Conservation (phyloP, 2,329 filamentous ascomycete genomes). For the Aureobasidium subglaciale region DNA sequence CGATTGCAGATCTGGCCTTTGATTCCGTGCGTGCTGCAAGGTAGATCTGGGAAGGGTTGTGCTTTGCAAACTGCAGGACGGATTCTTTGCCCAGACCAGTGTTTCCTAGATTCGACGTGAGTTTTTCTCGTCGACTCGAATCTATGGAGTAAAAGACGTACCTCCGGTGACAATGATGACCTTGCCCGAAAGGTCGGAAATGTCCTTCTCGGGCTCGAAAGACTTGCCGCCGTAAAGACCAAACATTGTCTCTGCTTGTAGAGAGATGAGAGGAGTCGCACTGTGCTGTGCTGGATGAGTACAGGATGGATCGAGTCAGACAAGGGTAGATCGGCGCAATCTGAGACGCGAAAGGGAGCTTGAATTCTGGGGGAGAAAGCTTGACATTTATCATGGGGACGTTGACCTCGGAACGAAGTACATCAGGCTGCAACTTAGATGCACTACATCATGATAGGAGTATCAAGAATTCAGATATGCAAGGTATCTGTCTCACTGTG, state of each 20-base stretch:
- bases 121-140: no score
- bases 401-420: neutral
- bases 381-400: neutral
- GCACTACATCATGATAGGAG: no score
- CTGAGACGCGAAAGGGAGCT: neutral
- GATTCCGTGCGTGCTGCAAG: conserved; percentile 39
- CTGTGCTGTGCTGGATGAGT: no score
- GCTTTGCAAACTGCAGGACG: conserved; percentile 37
- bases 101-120: conserved; percentile 30
- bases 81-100: conserved; percentile 42
- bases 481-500: no score
- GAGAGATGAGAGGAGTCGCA: no score
- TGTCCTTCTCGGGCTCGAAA: conserved; percentile 31
- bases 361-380: neutral
- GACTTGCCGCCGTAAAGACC: conserved; percentile 14
- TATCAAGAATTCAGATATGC: neutral
- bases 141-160: neutral
- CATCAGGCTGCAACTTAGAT: neutral
- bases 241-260: no score
- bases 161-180: conserved; percentile 40
- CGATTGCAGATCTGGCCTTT: conserved; percentile 36
- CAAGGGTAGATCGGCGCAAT: neutral
- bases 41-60: conserved; percentile 40
- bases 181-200: conserved; percentile 36
- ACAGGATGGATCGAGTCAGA: neutral